These are phyloP conservation scores for Candida lessepsii DNA, from an alignment of 805 yeast genomes.

Conservation along the genomic window DNA sequence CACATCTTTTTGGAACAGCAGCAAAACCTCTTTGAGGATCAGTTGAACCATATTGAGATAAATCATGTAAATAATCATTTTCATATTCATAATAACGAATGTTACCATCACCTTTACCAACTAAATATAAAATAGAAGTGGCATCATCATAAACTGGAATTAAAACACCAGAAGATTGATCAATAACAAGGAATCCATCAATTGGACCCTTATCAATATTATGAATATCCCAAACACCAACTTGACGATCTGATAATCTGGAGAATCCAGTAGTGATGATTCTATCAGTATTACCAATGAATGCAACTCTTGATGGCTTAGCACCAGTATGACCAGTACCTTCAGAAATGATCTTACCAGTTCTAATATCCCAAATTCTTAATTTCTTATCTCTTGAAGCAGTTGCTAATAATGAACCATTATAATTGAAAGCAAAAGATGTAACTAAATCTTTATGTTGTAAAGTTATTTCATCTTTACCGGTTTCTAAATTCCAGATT, in stretches of 20 bases:
- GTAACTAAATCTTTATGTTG: slow-evolving; percentile 89
- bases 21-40: slow-evolving; percentile 98
- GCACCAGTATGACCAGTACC: slow-evolving; percentile 94
- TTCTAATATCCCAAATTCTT: slow-evolving; percentile 87
- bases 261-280: slow-evolving; percentile 94
- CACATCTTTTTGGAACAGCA: slow-evolving; percentile 77
- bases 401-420: slow-evolving; percentile 84
- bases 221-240: slow-evolving; percentile 88
- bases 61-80: slow-evolving; percentile 74
- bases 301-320: slow-evolving; percentile 79
- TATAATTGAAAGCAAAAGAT: slow-evolving; percentile 87
- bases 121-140: slow-evolving; percentile 77
- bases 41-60: slow-evolving; percentile 85
- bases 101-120: slow-evolving; percentile 98
- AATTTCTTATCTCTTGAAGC: slow-evolving; percentile 87
- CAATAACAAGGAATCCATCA: slow-evolving; percentile 84
- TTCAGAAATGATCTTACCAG: slow-evolving; percentile 72
- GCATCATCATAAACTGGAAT: slow-evolving; percentile 88
- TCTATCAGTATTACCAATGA: slow-evolving; percentile 88
- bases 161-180: slow-evolving; percentile 88
- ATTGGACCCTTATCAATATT: slow-evolving; percentile 78
- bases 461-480: slow-evolving; percentile 66
- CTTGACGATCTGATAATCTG: slow-evolving; percentile 87
- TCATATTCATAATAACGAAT: slow-evolving; percentile 90
- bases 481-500: slow-evolving; percentile 83